Evolutionary conservation across 2,329 filamentous ascomycete species (phyloP).

Genomic region (Spiromastix sp.): DNA sequence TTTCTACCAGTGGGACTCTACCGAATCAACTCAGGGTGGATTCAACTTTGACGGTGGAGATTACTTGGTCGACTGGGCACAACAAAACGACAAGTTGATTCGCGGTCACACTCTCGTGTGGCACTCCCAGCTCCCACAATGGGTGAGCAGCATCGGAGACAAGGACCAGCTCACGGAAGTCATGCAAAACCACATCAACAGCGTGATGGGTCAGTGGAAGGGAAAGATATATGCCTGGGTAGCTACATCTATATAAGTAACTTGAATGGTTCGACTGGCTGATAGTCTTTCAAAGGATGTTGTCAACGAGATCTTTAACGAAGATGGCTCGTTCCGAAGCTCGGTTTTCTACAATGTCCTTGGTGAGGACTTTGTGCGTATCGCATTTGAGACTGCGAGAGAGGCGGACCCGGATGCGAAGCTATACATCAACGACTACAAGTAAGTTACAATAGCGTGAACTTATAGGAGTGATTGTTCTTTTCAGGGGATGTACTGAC

Average conservation of each 20-base stretch:
- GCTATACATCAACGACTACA: conserved; percentile 65
- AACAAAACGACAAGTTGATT: conserved; percentile 45
- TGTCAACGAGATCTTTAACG: conserved; percentile 29
- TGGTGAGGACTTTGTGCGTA: conserved; percentile 58
- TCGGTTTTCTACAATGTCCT: conserved; percentile 58
- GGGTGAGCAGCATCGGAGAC: conserved; percentile 49
- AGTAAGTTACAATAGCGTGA: conserved; percentile 18
- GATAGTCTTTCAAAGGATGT: conserved; percentile 16
- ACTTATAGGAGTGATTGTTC: background rate
- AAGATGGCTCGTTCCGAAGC: conserved; percentile 48
- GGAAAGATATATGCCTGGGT: conserved; percentile 54
- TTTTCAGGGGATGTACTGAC: background rate
- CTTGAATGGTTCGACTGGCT: conserved; percentile 8
- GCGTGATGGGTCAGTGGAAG: conserved; percentile 48
- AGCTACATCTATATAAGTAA: conserved; percentile 46
- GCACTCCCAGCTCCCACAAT: conserved; percentile 33
- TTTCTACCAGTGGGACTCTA: conserved; percentile 1
- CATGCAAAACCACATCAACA: conserved; percentile 51
- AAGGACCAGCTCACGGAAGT: conserved; percentile 43
- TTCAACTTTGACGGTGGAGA: conserved; percentile 1
- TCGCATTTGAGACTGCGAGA: conserved; percentile 59
- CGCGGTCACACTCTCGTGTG: conserved; percentile 48
- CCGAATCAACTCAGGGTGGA: background rate
- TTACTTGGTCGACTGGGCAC: conserved; percentile 43
- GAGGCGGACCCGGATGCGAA: conserved; percentile 56